Evolutionary conservation across 352 stramenopile species (phyloP).

Genomic region (Blastocystis sp.): DNA sequence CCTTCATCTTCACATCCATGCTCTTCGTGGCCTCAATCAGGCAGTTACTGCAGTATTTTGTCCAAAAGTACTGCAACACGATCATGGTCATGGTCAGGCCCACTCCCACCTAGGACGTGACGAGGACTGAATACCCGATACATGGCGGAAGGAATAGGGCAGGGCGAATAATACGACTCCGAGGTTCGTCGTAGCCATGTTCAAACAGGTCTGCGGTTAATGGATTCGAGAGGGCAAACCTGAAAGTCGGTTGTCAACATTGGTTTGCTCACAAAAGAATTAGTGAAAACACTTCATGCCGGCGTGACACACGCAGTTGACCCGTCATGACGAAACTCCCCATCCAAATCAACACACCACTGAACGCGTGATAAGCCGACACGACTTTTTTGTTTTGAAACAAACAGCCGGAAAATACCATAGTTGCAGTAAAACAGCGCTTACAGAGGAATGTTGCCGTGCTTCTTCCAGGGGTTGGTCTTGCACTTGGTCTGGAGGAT

Average conservation of each 20-base stretch:
- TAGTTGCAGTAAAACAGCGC: background rate
- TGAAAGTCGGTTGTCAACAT: slow-evolving; percentile 57
- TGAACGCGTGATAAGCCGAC: background rate
- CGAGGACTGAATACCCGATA: background rate
- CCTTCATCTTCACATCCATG: slow-evolving; percentile 39
- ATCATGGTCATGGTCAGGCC: slow-evolving; percentile 28
- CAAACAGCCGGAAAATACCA: background rate
- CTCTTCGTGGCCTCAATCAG: slow-evolving; percentile 7
- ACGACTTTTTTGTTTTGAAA: background rate
- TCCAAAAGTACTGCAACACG: slow-evolving; percentile 43
- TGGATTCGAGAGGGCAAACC: background rate
- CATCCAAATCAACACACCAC: slow-evolving; percentile 19
- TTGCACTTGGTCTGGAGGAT: background rate
- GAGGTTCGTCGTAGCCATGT: slow-evolving; percentile 50
- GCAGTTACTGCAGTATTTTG: slow-evolving; percentile 48
- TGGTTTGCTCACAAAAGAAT: background rate
- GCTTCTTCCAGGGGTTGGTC: background rate
- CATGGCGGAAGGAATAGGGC: slow-evolving; percentile 37
- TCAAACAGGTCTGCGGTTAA: slow-evolving; percentile 14
- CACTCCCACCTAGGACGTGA: slow-evolving; percentile 1
- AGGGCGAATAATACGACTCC: slow-evolving; percentile 34
- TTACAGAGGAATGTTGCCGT: background rate
- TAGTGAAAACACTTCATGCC: background rate
- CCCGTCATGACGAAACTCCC: background rate
- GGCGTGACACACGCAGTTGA: slow-evolving; percentile 26